These are phyloP conservation scores for Monilinia fructigena DNA, from an alignment of 2,329 filamentous ascomycete species.

Conservation along the genomic window DNA sequence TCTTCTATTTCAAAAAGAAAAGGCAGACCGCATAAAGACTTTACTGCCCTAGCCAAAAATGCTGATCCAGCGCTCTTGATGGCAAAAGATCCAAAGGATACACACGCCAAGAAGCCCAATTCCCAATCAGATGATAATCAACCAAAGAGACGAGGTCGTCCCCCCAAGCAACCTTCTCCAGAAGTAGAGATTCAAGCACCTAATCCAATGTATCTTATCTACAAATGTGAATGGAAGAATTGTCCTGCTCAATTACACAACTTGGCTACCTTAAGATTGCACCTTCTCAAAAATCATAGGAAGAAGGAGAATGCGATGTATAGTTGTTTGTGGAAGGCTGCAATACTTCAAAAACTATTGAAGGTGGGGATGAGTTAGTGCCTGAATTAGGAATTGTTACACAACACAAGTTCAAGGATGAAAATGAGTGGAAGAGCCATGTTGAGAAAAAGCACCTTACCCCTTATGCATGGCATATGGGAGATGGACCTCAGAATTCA, in stretches of 20 bases:
- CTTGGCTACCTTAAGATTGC: conserved; percentile 55
- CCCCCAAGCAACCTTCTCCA: conserved; percentile 15
- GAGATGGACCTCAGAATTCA: conserved; percentile 52
- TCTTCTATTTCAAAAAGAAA: not conserved
- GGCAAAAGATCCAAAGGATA: not conserved
- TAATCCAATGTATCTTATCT: conserved; percentile 50
- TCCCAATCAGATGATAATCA: not conserved
- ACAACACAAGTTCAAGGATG: conserved; percentile 28
- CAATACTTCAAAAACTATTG: conserved; percentile 26
- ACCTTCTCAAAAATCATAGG: conserved; percentile 53
- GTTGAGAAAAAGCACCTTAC: conserved; percentile 54
- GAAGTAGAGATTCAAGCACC: conserved; percentile 24
- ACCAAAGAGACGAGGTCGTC: conserved; percentile 29
- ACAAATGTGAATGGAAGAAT: conserved; percentile 58
- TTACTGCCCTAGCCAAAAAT: not conserved
- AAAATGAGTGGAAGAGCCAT: conserved; percentile 48
- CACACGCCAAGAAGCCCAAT: not conserved
- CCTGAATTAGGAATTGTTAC: conserved; percentile 24
- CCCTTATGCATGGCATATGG: conserved; percentile 56
- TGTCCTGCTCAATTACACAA: conserved; percentile 64
- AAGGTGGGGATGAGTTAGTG: conserved; percentile 22
- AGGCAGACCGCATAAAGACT: conserved; percentile 17
- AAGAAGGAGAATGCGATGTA: conserved; percentile 37
- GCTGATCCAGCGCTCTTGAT: not conserved
- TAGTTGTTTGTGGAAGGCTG: conserved; percentile 45